phyloP scores from a whole-genome alignment of 768 basidiomycete species.

The Paxillus ammoniavirescens region DNA sequence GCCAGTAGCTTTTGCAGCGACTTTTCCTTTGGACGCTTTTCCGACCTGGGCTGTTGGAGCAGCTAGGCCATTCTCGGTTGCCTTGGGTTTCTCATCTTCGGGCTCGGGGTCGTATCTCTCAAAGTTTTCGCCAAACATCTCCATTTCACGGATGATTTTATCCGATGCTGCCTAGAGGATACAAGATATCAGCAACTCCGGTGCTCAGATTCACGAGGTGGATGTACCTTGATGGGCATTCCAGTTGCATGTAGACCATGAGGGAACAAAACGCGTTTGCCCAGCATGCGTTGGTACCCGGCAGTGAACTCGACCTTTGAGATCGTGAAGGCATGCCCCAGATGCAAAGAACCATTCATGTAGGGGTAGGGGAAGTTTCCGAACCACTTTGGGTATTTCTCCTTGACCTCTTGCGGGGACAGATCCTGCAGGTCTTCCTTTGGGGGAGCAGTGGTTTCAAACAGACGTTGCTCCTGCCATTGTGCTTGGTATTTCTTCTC shows the following conservation, averaged over 20 bases:
- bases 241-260: conserved; percentile 97
- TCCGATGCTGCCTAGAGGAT: conserved; percentile 84
- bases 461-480: conserved; percentile 77
- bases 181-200: neutral
- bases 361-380: conserved; percentile 96
- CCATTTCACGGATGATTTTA: conserved; percentile 96
- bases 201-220: neutral
- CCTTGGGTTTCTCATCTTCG: conserved; percentile 43
- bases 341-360: conserved; percentile 97
- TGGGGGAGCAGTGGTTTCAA: conserved; percentile 83
- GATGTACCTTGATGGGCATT: conserved; percentile 95
- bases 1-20: conserved; percentile 90
- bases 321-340: conserved; percentile 97
- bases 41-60: conserved; percentile 49
- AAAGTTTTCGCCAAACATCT: conserved; percentile 91
- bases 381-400: conserved; percentile 93
- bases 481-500: conserved; percentile 82
- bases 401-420: conserved; percentile 60
- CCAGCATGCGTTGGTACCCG: conserved; percentile 92
- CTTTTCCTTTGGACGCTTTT: conserved; percentile 95
- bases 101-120: conserved; percentile 49
- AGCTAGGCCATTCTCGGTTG: conserved; percentile 40
- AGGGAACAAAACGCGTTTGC: conserved; percentile 94
- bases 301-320: conserved; percentile 97
- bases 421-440: conserved; percentile 62